phyloP scores from a whole-genome alignment of 2,329 filamentous ascomycete species.

The Rhytidhysteron rufulum region DNA sequence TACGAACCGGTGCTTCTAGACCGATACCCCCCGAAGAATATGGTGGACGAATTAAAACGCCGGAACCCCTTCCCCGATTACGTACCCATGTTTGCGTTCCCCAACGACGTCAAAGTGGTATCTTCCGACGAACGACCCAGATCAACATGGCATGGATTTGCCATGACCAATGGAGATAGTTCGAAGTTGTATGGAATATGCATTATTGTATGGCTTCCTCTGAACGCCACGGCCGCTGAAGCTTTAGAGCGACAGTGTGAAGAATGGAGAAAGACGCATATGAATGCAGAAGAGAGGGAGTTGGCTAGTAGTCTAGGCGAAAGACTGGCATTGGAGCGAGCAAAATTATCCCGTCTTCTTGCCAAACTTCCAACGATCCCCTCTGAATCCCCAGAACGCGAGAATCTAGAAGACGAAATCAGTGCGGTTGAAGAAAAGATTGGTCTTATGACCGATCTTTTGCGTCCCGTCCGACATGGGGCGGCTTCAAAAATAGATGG shows the following conservation, averaged over 20 bases:
- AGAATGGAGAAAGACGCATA: constrained; percentile 57
- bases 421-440: constrained; percentile 97
- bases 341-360: constrained; percentile 82
- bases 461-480: constrained; percentile 86
- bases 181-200: constrained; percentile 89
- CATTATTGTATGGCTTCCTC: constrained; percentile 86
- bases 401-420: constrained; percentile 88
- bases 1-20: constrained; percentile 97
- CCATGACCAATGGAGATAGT: constrained; percentile 92
- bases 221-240: constrained; percentile 77
- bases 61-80: constrained; percentile 92
- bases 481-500: constrained; percentile 97
- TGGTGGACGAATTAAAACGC: constrained; percentile 73
- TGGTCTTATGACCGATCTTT: constrained; percentile 89
- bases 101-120: constrained; percentile 95
- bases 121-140: constrained; percentile 90
- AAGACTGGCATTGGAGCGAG: constrained; percentile 79
- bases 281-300: constrained; percentile 88
- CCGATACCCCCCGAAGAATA: constrained; percentile 81
- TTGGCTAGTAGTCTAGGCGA: constrained; percentile 88
- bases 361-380: constrained; percentile 75
- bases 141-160: constrained; percentile 98
- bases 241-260: constrained; percentile 67
- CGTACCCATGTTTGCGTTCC: constrained; percentile 98
- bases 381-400: constrained; percentile 77